Conservation (phyloP, 202 grass and related monocot genomes). For the Setaria viridis region DNA sequence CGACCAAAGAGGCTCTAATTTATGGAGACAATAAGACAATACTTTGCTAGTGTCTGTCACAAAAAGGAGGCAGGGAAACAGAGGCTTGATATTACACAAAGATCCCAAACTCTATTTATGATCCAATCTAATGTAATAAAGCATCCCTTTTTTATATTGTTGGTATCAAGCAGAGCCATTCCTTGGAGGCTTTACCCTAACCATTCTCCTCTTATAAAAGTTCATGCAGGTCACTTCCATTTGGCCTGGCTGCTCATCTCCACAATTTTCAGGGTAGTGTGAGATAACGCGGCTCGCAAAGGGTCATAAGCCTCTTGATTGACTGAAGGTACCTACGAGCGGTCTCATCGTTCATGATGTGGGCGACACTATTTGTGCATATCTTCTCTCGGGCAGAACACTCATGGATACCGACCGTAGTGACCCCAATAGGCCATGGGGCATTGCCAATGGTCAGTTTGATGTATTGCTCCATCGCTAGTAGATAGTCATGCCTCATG, state of each 20-base stretch:
- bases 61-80: too few relatives aligned
- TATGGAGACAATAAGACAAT: too few relatives aligned
- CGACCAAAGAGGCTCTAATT: too few relatives aligned
- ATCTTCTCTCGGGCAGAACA: constrained; percentile 94
- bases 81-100: not conserved
- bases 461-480: constrained; percentile 85
- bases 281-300: constrained; percentile 74
- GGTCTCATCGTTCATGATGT: constrained; percentile 95
- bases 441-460: constrained; percentile 89
- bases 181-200: constrained; percentile 28
- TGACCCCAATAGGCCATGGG: constrained; percentile 92
- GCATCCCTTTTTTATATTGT: constrained; percentile 47
- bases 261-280: constrained; percentile 84
- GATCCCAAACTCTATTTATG: constrained; percentile 29
- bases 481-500: constrained; percentile 84
- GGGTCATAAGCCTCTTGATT: constrained; percentile 89
- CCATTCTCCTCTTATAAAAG: constrained; percentile 57
- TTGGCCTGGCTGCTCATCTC: constrained; percentile 91
- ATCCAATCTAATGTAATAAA: constrained; percentile 1
- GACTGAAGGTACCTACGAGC: constrained; percentile 86
- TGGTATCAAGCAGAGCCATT: constrained; percentile 67
- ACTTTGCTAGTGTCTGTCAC: too few relatives aligned
- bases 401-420: constrained; percentile 97
- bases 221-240: constrained; percentile 80
- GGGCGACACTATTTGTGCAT: constrained; percentile 77